A percentile compares a stretch with the other conserved stretches of the same genome.
phyloP scores from a whole-genome alignment of 192 early-diverging fungal genomes.

The Diversispora epigaea region DNA sequence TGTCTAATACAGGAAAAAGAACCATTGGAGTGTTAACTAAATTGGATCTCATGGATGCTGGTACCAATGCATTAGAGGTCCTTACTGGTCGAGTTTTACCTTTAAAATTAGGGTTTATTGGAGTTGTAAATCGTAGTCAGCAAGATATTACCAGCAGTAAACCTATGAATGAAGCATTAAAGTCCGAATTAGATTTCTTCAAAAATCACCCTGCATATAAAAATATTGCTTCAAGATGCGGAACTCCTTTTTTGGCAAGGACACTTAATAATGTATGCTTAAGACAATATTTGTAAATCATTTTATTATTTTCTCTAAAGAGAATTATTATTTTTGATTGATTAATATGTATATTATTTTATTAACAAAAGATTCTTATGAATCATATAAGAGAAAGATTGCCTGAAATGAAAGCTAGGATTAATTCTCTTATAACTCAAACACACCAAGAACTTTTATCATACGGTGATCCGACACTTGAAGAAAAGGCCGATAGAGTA shows the following conservation, averaged over 20 bases:
- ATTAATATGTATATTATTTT: constrained; percentile 1
- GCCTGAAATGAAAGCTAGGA: constrained; percentile 73
- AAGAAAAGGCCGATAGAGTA: constrained; percentile 52
- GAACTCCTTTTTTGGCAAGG: constrained; percentile 67
- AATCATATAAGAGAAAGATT: constrained; percentile 77
- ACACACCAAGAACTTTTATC: constrained; percentile 71
- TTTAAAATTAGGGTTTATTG: constrained; percentile 78
- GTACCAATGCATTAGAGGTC: constrained; percentile 79
- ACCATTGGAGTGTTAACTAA: constrained; percentile 82
- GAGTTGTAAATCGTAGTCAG: constrained; percentile 81
- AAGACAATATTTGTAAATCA: not conserved
- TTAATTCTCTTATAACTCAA: constrained; percentile 74
- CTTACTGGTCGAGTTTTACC: constrained; percentile 75
- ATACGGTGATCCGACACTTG: constrained; percentile 60
- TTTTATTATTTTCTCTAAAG: not conserved
- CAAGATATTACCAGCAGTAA: constrained; percentile 73
- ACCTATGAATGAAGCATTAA: constrained; percentile 69
- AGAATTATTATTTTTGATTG: not conserved
- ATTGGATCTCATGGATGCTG: constrained; percentile 83
- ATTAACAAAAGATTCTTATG: constrained; percentile 59
- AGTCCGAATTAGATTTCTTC: constrained; percentile 69
- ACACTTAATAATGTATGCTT: constrained; percentile 59
- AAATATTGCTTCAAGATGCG: constrained; percentile 68
- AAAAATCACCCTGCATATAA: constrained; percentile 70
- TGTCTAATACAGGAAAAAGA: constrained; percentile 41